These are phyloP conservation scores for Penicillium bovifimosum DNA, from an alignment of 495 filamentous ascomycete species.

Conservation along the genomic window DNA sequence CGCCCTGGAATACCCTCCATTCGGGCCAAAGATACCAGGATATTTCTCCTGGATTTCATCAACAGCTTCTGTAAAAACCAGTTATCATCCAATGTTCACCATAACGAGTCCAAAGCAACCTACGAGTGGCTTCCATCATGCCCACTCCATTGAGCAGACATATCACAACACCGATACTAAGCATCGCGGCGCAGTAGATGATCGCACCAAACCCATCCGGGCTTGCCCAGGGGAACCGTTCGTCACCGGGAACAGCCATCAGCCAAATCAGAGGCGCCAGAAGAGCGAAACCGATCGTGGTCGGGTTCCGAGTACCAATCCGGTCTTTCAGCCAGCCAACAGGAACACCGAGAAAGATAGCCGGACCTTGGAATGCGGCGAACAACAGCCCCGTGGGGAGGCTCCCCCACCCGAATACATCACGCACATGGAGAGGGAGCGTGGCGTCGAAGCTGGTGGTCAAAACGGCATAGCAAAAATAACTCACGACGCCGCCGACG, in stretches of 20 bases:
- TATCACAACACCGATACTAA: constrained; percentile 6
- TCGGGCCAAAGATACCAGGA: constrained; percentile 20
- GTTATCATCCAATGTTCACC: not conserved
- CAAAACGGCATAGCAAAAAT: constrained; percentile 13
- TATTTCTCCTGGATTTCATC: constrained; percentile 16
- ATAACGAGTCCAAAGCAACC: not conserved
- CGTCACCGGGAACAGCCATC: constrained; percentile 19
- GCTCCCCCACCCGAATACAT: constrained; percentile 19
- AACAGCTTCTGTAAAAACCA: constrained; percentile 9
- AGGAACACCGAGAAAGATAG: constrained; percentile 18
- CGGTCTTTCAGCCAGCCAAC: constrained; percentile 26
- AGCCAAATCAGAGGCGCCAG: constrained; percentile 18
- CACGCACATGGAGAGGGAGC: constrained; percentile 25
- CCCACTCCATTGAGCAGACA: constrained; percentile 20
- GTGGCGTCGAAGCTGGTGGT: constrained; percentile 26
- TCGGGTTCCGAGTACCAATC: constrained; percentile 18
- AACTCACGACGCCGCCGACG: constrained; percentile 8
- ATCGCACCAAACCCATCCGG: constrained; percentile 1
- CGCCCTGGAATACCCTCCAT: constrained; percentile 28
- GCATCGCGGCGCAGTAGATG: constrained; percentile 12
- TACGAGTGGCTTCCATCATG: constrained; percentile 23
- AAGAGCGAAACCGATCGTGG: constrained; percentile 14
- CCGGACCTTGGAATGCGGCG: constrained; percentile 15
- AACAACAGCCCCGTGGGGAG: constrained; percentile 21
- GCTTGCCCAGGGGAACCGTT: constrained; percentile 16